Conservation (phyloP, 768 basidiomycete genomes). For the Leccinellum rugosiceps region DNA sequence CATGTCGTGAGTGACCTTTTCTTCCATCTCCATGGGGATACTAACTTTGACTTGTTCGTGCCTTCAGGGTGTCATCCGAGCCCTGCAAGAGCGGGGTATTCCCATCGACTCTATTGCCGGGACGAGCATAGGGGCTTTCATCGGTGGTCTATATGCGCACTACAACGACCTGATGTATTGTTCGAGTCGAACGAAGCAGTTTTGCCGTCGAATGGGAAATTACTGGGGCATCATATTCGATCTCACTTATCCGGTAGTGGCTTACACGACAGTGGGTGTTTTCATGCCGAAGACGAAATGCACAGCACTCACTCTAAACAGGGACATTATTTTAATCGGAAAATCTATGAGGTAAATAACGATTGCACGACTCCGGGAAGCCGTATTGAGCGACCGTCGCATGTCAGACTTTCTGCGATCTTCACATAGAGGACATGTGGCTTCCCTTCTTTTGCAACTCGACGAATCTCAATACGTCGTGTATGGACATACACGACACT, state of each 20-base stretch:
- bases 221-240: conserved; percentile 94
- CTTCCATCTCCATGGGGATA: conserved; percentile 8
- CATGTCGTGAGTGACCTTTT: conserved; percentile 50
- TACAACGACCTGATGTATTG: conserved; percentile 89
- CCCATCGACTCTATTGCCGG: conserved; percentile 94
- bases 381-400: background rate
- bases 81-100: conserved; percentile 86
- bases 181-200: conserved; percentile 85
- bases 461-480: conserved; percentile 92
- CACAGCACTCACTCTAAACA: conserved; percentile 30
- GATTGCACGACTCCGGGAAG: background rate
- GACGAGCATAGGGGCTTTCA: conserved; percentile 90
- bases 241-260: conserved; percentile 76
- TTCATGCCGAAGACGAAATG: conserved; percentile 1
- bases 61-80: conserved; percentile 82
- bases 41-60: conserved; percentile 4
- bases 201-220: conserved; percentile 88
- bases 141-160: conserved; percentile 92
- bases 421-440: conserved; percentile 99
- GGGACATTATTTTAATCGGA: conserved; percentile 94
- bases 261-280: conserved; percentile 63
- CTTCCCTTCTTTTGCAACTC: conserved; percentile 97
- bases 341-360: conserved; percentile 75
- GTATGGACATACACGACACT: conserved; percentile 96
- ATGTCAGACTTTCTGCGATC: conserved; percentile 79